Conservation (phyloP, 208 protist species). For the Trypanosoma congolense region DNA sequence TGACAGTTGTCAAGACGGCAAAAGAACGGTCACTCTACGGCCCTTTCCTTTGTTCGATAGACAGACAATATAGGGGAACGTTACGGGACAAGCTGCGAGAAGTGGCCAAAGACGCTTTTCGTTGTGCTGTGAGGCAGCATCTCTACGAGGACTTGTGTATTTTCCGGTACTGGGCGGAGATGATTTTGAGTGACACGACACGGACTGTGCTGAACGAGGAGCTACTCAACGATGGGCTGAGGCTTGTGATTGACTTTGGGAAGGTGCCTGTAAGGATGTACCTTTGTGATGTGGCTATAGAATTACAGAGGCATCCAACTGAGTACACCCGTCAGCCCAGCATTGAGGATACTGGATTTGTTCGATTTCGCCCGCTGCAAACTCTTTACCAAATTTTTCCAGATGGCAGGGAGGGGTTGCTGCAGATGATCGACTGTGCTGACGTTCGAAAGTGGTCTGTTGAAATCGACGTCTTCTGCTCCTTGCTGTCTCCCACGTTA, state of each 20-base stretch:
- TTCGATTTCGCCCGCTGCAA: conserved; percentile 57
- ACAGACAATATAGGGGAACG: conserved; percentile 11
- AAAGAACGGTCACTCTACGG: conserved; percentile 50
- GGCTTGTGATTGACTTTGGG: conserved; percentile 29
- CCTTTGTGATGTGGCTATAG: conserved; percentile 51
- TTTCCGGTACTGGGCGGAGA: conserved; percentile 68
- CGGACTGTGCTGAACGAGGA: conserved; percentile 60
- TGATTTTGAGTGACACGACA: conserved; percentile 53
- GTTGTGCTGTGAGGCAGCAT: conserved; percentile 40
- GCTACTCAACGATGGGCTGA: conserved; percentile 61
- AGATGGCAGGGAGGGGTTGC: background rate
- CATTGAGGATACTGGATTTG: conserved; percentile 26
- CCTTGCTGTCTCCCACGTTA: conserved; percentile 30
- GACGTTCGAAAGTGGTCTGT: conserved; percentile 43
- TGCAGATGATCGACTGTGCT: conserved; percentile 10
- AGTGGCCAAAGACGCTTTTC: conserved; percentile 33
- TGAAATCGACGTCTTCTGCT: conserved; percentile 56
- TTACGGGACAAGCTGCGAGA: conserved; percentile 39
- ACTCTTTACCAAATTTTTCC: conserved; percentile 5
- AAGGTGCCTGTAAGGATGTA: conserved; percentile 33
- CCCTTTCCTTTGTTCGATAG: conserved; percentile 35
- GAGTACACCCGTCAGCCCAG: conserved; percentile 7
- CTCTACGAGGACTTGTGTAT: conserved; percentile 66
- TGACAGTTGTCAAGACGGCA: conserved; percentile 66
- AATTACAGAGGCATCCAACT: conserved; percentile 12